Evolutionary conservation across 2,329 filamentous ascomycete genomes (phyloP), one percentile per base, ranked within the genome.

Genomic region (Dothidotthia symphoricarpi): DNA sequence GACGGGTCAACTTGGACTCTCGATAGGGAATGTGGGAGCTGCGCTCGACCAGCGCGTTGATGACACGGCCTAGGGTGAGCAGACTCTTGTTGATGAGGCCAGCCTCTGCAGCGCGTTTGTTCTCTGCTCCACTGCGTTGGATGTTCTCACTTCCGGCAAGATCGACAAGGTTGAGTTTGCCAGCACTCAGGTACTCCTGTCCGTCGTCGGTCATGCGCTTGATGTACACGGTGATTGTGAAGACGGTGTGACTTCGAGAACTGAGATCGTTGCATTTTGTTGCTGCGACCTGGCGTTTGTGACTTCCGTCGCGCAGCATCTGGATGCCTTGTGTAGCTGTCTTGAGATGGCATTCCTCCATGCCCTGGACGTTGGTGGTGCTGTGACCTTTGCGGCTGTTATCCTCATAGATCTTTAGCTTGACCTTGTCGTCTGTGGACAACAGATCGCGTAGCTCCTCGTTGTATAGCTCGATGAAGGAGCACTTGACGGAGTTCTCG

Each of bases 221-320:
- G 58, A 89, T 84, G 61, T 90, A 88, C 1, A 90, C 87, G 1
- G 91, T 96, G 43, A 98, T 87, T 6, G 93, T 97, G 62, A 98
- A 98, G 15, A 98, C 86, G 0, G 93, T 98, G 63, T 98, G 94
- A 72, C 90, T 95, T 66, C 93, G 83, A 56, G 90, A 96, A 69
- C 90, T 96, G 38, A 97, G 80, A 57, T 98, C 93, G 65, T 98
- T 98, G 78, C 93, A 98, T 69, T 97, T 97, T n/a, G 93, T 98
- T 3, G 94, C 89, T 5, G 93, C 94, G n/a, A 98, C 93, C 68
- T 98, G 93, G 33, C 93, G 85, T 68, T 90, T 95, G 69, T 93
- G 77, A 66, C 89, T 96, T 46, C 93, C 94, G 48, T 85, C 78
- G 55, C 93, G 88, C 30, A 98, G 78, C 46, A 96, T 77, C 68